Base-by-base conservation (phyloP, 2,329 filamentous ascomycete species). In the Grosmannia clavigera region DNA sequence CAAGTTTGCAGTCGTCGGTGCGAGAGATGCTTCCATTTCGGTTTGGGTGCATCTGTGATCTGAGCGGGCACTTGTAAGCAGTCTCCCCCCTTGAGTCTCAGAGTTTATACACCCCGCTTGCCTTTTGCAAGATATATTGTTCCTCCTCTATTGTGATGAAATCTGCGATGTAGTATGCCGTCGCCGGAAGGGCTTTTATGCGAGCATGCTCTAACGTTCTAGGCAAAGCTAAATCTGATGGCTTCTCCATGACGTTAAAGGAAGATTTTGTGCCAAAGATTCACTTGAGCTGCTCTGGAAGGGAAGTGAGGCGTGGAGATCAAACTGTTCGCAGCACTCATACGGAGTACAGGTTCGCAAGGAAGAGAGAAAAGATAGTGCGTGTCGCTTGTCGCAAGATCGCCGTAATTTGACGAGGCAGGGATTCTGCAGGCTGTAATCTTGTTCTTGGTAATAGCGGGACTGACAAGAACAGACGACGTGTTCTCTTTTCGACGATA, bases 1-100 rank as follows among this genome's bases (percentile, higher is more conserved):
- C 92, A 90, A 0, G 90, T 90, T 77, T 97, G 92, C 0, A 99
- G 82, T 51, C 92, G 86, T 60, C 94, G 88, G 71, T 91, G 90
- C n/a, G 87, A 84, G 60, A 99, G 85, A 57, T 87, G 81, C 63
- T 90, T 92, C 92, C 94, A 99, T 70, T 85, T 81, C 31, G 88
- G 86, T 64, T 84, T 85, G 31, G 88, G 87, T 0, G 84, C 84
- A 53, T 81, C 77, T 58, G 76, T 75, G 66, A 87, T 81, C 79
- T 73, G 66, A 57, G 19, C 5, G 29, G 31, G 11, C 10, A 27
- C 31, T 40, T 40, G 40, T 55, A 40, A 27, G 22, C 50, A 50
- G 29, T 10, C 43, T 27, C 5, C 22, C 35, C 14, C 11, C 10
- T n/a, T 10, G n/a, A 9, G 25, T n/a, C 10, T 19, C 19, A 14